Base-by-base conservation (phyloP, 2,329 filamentous ascomycete species). In the Hypoxylon sp. region DNA sequence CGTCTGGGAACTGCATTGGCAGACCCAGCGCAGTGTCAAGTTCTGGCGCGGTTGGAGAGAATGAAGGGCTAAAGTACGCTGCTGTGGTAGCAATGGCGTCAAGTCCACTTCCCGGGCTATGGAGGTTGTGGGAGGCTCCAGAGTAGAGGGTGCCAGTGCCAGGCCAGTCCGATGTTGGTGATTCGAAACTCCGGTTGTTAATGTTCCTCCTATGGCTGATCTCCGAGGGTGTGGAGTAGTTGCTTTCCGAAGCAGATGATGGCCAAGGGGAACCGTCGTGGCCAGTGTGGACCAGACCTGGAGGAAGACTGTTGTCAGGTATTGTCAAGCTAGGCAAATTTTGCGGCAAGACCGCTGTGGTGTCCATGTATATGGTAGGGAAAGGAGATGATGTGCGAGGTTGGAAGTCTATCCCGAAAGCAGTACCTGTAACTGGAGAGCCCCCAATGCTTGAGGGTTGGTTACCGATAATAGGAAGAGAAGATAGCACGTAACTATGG, bases 221-320 rank as follows among this genome's bases (percentile, higher is more conserved):
- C 13, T 83, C 82, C 5, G 83, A 82, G 17, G 83, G 81, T 2
- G 84, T 83, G 2, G 85, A 86, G 70, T 82, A 86, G 24, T 78
- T 79, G 74, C 84, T 85, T 48, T 83, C 82, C 6, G 83, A 79
- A n/a, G 82, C 78, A 11, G 84, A 84, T 3, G 83, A 84, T 3
- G 80, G 73, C 77, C 83, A 82, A 4, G 78, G 78, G 8, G 84
- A 80, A 53, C 73, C 75, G 29, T 84, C 83, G 46, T 63, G 65
- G 35, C 78, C 66, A 61, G 78, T 31, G 65, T 72, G 52, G 50
- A 76, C 58, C 76, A 77, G 74, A 70, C 71, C 78, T 74, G 78
- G 77, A 68, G 76, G 75, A 64, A 74, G 54, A 68, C 64, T 75
- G 56, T 61, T 73, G 57, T 79, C 79, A 64, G 77, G 74, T 66